A percentile compares a stretch with the other conserved stretches of the same genome.
Conservation (phyloP, 1,139 yeast species). For the Pneumocystis jirovecii region DNA sequence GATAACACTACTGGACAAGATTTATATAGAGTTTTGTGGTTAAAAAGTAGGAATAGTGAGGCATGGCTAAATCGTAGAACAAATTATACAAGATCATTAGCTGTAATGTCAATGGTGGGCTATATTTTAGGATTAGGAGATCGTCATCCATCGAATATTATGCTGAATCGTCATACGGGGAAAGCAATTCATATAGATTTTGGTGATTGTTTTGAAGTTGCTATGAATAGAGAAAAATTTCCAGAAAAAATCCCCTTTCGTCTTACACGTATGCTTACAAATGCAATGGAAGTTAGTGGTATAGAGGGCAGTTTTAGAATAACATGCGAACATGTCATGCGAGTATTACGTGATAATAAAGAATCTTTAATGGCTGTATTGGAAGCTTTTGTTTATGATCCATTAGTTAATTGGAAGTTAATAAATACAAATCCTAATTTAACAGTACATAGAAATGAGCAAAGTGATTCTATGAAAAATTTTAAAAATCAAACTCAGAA, state of each 20-base stretch:
- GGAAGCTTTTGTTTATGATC: conserved; percentile 98
- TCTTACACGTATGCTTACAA: conserved; percentile 87
- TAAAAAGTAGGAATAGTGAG: conserved; percentile 88
- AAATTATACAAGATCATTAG: conserved; percentile 85
- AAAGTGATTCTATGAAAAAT: conserved; percentile 33
- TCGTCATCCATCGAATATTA: conserved; percentile 91
- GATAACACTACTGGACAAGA: conserved; percentile 96
- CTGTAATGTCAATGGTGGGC: conserved; percentile 98
- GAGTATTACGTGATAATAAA: conserved; percentile 78
- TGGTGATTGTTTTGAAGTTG: conserved; percentile 98
- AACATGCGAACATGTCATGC: conserved; percentile 94
- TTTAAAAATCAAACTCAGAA: conserved; percentile 4
- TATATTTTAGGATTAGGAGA: conserved; percentile 93
- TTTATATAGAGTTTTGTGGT: conserved; percentile 86
- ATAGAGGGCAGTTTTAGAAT: conserved; percentile 95
- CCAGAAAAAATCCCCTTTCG: conserved; percentile 98
- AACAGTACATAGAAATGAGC: conserved; percentile 50
- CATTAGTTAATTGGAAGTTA: conserved; percentile 96
- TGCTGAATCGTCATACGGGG: conserved; percentile 89
- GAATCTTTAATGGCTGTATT: conserved; percentile 95
- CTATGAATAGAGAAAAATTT: conserved; percentile 84
- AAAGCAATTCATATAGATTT: conserved; percentile 94
- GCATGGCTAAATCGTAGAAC: conserved; percentile 97
- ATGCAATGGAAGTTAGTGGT: conserved; percentile 98
- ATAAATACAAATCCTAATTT: conserved; percentile 31